These are phyloP conservation scores for Geoglossum glabrum DNA, from an alignment of 495 filamentous ascomycete genomes.

Conservation along the genomic window DNA sequence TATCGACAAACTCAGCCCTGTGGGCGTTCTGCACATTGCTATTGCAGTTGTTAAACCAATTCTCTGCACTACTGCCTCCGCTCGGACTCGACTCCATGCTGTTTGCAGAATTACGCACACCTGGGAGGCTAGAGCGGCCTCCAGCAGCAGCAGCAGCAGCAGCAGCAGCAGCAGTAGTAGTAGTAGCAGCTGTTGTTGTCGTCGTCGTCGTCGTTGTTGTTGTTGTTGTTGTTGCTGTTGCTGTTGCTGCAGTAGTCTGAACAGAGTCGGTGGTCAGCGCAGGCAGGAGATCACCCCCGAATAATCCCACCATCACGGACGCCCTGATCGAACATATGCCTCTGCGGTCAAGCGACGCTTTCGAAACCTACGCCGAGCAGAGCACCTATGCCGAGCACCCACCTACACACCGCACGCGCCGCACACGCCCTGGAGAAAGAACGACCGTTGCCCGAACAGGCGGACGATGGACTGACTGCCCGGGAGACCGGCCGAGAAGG, in stretches of 20 bases:
- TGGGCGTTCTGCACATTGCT: constrained; percentile 8
- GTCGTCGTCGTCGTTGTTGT: too few species aligned
- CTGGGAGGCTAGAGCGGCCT: not conserved
- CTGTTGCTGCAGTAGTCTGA: not conserved
- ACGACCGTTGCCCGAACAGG: too few species aligned
- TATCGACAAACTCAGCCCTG: constrained; percentile 8
- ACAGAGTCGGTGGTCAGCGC: not conserved
- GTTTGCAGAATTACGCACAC: not conserved
- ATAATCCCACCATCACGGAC: not conserved
- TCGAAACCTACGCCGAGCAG: not conserved
- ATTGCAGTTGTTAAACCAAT: constrained; percentile 17
- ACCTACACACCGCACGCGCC: not conserved
- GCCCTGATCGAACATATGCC: not conserved
- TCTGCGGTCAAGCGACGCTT: not conserved
- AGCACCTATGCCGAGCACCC: not conserved
- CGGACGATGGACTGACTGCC: too few species aligned
- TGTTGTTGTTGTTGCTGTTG: too few species aligned
- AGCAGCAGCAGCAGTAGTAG: too few species aligned
- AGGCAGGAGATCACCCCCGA: too few species aligned
- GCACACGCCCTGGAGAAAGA: too few species aligned
- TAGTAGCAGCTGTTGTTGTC: too few species aligned
- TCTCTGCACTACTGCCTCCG: constrained; percentile 8
- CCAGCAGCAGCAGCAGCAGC: not conserved
- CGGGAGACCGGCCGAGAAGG: not conserved
- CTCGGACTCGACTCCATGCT: not conserved